phyloP scores from a whole-genome alignment of 495 filamentous ascomycete species.

The Aspergillus indologenus region DNA sequence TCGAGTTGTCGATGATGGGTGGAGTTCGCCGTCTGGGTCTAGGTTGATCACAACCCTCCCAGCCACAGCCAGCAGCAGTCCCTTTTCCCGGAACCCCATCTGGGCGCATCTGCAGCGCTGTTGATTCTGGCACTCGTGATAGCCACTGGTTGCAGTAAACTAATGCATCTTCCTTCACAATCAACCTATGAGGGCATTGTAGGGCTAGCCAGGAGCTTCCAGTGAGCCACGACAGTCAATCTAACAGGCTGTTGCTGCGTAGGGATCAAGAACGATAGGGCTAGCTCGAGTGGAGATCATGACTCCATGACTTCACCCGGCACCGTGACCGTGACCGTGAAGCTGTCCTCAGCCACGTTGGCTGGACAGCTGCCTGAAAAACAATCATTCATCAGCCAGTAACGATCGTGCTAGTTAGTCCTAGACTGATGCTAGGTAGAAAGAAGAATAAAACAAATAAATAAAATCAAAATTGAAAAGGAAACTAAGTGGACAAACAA shows the following conservation, averaged over 20 bases:
- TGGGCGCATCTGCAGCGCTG: neutral
- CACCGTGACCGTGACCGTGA: neutral
- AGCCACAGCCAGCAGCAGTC: constrained; percentile 5
- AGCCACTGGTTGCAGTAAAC: neutral
- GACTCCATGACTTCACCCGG: constrained; percentile 8
- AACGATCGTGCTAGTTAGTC: constrained; percentile 2
- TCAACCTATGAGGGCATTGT: neutral
- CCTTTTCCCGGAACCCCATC: neutral
- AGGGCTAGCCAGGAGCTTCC: constrained; percentile 2
- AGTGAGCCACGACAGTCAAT: neutral
- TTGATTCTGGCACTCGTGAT: neutral
- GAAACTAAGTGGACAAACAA: neutral
- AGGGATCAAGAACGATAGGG: neutral
- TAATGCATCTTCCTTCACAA: neutral
- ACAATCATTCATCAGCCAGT: constrained; percentile 3
- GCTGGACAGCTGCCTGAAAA: constrained; percentile 7
- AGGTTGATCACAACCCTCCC: neutral
- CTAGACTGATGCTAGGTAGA: neutral
- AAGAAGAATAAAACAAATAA: no score
- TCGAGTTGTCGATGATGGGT: neutral
- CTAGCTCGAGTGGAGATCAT: neutral
- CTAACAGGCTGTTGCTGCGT: neutral
- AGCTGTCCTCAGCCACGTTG: constrained; percentile 12
- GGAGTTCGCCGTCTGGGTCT: neutral
- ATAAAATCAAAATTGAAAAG: neutral